Evolutionary conservation across 1,139 yeast species (phyloP).

Genomic region (Debaryomyces udenii): DNA sequence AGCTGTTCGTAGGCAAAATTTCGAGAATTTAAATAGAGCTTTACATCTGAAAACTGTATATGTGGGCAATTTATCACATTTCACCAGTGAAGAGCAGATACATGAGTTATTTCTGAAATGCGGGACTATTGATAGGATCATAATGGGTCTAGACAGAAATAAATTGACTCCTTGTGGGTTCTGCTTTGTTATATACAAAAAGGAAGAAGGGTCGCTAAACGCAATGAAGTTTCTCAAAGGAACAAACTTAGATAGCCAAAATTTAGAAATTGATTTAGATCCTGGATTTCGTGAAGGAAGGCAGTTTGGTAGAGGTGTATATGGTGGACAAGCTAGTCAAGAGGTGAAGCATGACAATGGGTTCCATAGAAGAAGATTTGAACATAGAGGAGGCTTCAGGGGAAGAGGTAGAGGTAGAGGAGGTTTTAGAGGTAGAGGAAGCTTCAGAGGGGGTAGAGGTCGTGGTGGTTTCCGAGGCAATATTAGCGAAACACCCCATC

Average conservation of each 20-base stretch:
- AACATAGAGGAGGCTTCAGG: slow-evolving; percentile 30
- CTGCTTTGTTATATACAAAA: slow-evolving; percentile 80
- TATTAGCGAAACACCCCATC: slow-evolving; percentile 9
- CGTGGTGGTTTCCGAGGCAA: slow-evolving; percentile 24
- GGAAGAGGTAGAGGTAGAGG: slow-evolving; percentile 29
- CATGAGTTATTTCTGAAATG: slow-evolving; percentile 80
- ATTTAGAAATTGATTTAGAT: slow-evolving; percentile 82
- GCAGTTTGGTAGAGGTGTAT: slow-evolving; percentile 88
- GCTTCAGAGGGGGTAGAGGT: slow-evolving; percentile 24
- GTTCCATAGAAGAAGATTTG: slow-evolving; percentile 24
- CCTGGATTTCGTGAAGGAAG: slow-evolving; percentile 95
- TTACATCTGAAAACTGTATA: slow-evolving; percentile 74
- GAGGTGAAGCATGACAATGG: slow-evolving; percentile 31
- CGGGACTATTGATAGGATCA: slow-evolving; percentile 75
- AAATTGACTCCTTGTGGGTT: slow-evolving; percentile 94
- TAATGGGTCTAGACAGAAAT: slow-evolving; percentile 92
- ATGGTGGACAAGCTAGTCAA: slow-evolving; percentile 77
- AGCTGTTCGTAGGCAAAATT: slow-evolving; percentile 59
- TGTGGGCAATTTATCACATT: slow-evolving; percentile 82
- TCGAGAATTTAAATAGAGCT: slow-evolving; percentile 64
- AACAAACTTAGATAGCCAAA: slow-evolving; percentile 80
- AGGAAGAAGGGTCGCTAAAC: slow-evolving; percentile 70
- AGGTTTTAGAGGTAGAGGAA: slow-evolving; percentile 34
- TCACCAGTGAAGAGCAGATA: slow-evolving; percentile 92
- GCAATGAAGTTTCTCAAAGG: slow-evolving; percentile 81